Base-by-base conservation (phyloP, 108 stramenopile species). In the Cyclotella baltica region DNA sequence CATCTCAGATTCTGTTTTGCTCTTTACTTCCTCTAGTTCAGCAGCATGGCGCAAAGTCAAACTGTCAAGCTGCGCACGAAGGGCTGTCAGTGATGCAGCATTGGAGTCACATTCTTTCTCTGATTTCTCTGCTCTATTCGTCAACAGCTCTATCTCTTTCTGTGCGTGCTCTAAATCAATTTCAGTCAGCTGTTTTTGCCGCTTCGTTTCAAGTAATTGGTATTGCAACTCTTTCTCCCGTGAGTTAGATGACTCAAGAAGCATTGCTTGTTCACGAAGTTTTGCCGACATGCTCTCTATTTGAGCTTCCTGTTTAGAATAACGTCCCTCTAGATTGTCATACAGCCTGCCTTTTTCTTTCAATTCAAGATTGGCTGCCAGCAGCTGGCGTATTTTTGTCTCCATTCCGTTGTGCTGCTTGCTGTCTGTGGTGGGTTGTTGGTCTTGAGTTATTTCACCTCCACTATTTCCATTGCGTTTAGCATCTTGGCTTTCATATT, bases 191-290 rank as follows among this genome's bases (percentile, higher is more conserved):
- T 82, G 50, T 5, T 64, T 28, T 30, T 68, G 66, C 52, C 56
- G 61, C 23, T 72, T 72, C 15, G 31, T 66, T 9, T 82, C 63
- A 29, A 72, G 43, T 31, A 67, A 61, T 74, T 83, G 77, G 18
- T 52, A 56, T 43, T 73, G 38, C 27, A 61, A 40, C 33, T 83
- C 76, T 25, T 77, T 83, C 51, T 74, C 73, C 47, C 73, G 23
- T 8, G 16, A 50, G 35, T 28, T 61, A 40, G 34, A 40, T n/a
- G 57, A 31, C 37, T 81, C 67, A 30, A 51, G 23, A 23, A 43
- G 20, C 8, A 56, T 31, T 36, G 36, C 10, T 67, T 73, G 69
- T 29, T 72, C 56, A 51, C 40, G 27, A 28, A 72, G 27, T 61
- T 82, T 70, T 50, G 43, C 22, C 11, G 23, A 47, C 33, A 76